phyloP scores from a whole-genome alignment of 176 grass and related monocot genomes.

The Metroxylon sagu region DNA sequence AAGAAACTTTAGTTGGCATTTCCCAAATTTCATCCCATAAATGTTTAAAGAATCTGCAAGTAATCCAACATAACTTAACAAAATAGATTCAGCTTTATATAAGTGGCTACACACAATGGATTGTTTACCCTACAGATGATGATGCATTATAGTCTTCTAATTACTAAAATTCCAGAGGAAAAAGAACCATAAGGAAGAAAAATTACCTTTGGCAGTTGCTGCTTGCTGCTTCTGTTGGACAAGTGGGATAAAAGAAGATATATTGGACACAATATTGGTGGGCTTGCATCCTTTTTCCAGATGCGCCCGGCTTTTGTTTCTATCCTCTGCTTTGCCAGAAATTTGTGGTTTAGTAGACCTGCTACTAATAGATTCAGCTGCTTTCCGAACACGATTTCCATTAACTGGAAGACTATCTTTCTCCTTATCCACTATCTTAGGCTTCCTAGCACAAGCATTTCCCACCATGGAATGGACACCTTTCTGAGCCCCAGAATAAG shows the following conservation, averaged over 20 bases:
- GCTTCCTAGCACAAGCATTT: slow-evolving; percentile 27
- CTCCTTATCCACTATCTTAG: slow-evolving; percentile 21
- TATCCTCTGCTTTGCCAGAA: slow-evolving; percentile 24
- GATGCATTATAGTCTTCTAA: too few relatives aligned
- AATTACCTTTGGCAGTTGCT: slow-evolving; percentile 33
- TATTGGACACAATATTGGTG: slow-evolving; percentile 64
- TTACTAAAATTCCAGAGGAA: background rate
- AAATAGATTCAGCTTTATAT: too few relatives aligned
- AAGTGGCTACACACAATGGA: too few relatives aligned
- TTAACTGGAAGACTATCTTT: slow-evolving; percentile 39
- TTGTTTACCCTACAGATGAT: too few relatives aligned
- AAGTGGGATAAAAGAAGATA: slow-evolving; percentile 83
- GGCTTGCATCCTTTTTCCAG: slow-evolving; percentile 43
- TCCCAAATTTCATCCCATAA: too few relatives aligned
- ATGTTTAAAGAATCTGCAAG: too few relatives aligned
- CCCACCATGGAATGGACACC: slow-evolving; percentile 20
- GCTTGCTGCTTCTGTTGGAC: slow-evolving; percentile 63
- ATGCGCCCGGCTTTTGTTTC: slow-evolving; percentile 38
- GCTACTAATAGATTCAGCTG: slow-evolving; percentile 22
- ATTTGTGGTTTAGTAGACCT: slow-evolving; percentile 44
- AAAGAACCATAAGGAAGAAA: slow-evolving; percentile 16
- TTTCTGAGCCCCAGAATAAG: slow-evolving; percentile 10
- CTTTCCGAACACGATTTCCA: slow-evolving; percentile 33
- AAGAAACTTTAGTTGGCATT: too few relatives aligned
- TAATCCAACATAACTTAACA: too few relatives aligned